These are phyloP conservation scores for Pythium myriotylum DNA, from an alignment of 352 stramenopile species.

Conservation along the genomic window DNA sequence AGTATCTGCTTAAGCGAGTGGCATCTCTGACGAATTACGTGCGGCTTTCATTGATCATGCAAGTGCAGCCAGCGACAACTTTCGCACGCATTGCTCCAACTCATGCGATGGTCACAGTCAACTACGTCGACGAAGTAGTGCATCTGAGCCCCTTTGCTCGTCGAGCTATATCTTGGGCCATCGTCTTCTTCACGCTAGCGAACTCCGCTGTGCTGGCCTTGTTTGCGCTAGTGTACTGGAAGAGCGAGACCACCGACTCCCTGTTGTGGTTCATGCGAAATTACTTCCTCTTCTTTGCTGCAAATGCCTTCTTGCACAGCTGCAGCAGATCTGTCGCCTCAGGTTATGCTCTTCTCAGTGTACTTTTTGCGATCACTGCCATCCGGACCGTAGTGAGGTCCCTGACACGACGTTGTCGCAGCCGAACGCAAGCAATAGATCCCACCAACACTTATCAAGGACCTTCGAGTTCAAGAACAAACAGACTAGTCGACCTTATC, in stretches of 20 bases:
- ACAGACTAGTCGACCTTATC: too few species aligned
- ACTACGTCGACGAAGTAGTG: slow-evolving; percentile 6
- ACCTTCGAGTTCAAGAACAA: too few species aligned
- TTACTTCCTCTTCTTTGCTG: slow-evolving; percentile 5
- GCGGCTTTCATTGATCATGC: too few species aligned
- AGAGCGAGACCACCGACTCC: slow-evolving; percentile 7
- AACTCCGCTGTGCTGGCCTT: slow-evolving; percentile 13
- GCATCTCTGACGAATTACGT: too few species aligned
- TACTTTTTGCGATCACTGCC: background rate
- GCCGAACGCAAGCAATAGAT: too few species aligned
- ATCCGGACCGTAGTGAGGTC: background rate
- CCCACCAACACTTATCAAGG: too few species aligned
- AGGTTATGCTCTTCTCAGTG: slow-evolving; percentile 1
- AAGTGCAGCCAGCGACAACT: too few species aligned
- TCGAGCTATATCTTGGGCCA: background rate
- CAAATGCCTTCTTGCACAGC: background rate
- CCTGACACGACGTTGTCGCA: background rate
- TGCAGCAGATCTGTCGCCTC: background rate
- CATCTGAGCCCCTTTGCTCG: background rate
- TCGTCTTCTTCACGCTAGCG: slow-evolving; percentile 4
- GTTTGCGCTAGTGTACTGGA: slow-evolving; percentile 6
- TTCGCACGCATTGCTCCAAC: too few species aligned
- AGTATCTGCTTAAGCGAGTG: too few species aligned
- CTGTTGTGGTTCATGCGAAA: slow-evolving; percentile 10
- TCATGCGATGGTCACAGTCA: too few species aligned